Percentiles rank a stretch among this genome's conserved stretches.
Evolutionary conservation across 352 stramenopile species (phyloP).

Genomic region (Bremia lactucae): DNA sequence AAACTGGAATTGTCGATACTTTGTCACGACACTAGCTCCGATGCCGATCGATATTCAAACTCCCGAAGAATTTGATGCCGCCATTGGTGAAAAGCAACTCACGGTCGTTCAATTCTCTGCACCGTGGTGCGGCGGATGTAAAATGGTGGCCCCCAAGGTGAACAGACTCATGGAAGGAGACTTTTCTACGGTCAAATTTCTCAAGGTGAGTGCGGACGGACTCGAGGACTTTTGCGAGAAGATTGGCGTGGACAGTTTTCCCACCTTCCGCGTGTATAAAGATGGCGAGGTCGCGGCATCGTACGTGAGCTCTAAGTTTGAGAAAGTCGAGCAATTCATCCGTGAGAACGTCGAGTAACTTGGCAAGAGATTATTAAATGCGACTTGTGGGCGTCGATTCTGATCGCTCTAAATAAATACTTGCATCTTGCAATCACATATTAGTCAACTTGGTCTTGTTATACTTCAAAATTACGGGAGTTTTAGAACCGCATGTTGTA

Average conservation of each 20-base stretch:
- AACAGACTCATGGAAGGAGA: conserved; percentile 43
- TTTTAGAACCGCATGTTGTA: too few relatives aligned
- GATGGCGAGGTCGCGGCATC: conserved; percentile 45
- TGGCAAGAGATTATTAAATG: too few relatives aligned
- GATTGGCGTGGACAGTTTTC: conserved; percentile 71
- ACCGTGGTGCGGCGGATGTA: conserved; percentile 69
- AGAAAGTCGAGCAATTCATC: conserved; percentile 75
- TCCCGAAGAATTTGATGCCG: conserved; percentile 36
- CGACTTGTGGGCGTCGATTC: too few relatives aligned
- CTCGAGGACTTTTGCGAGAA: conserved; percentile 71
- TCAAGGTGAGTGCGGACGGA: conserved; percentile 62
- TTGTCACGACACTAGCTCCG: background rate
- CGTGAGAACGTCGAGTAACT: conserved; percentile 31
- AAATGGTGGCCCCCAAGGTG: conserved; percentile 55
- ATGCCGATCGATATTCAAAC: conserved; percentile 36
- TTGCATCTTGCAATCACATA: too few relatives aligned
- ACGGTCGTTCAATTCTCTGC: conserved; percentile 56
- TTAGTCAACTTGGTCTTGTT: too few relatives aligned
- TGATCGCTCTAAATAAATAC: too few relatives aligned
- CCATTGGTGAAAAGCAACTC: conserved; percentile 36
- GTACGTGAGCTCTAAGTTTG: conserved; percentile 71
- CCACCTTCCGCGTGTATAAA: conserved; percentile 73
- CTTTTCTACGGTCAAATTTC: conserved; percentile 42
- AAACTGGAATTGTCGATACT: too few relatives aligned
- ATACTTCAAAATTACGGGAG: too few relatives aligned